Percentiles rank a stretch among this genome's conserved stretches.
phyloP scores from a whole-genome alignment of 495 filamentous ascomycete genomes.

The Haplographium delicatum region DNA sequence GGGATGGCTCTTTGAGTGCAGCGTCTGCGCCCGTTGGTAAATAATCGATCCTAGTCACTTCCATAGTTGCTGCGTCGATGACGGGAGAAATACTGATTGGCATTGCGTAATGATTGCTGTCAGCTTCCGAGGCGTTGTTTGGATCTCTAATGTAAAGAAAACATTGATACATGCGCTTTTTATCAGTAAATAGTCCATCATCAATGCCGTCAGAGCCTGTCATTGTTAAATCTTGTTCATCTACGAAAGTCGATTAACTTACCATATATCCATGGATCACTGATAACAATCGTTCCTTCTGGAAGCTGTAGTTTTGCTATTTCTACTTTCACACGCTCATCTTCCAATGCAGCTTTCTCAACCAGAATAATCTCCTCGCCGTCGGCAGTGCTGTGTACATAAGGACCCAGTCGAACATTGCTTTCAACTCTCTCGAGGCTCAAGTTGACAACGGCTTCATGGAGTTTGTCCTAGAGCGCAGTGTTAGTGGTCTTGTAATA shows the following conservation, averaged over 20 bases:
- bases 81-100: conserved; percentile 77
- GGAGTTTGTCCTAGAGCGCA: conserved; percentile 52
- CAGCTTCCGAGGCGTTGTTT: conserved; percentile 45
- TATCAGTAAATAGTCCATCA: conserved; percentile 47
- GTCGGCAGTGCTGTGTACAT: conserved; percentile 53
- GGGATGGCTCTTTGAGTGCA: conserved; percentile 45
- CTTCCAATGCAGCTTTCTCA: conserved; percentile 51
- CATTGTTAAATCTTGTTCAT: not conserved
- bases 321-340: conserved; percentile 54
- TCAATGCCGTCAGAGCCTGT: conserved; percentile 55
- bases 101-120: conserved; percentile 75
- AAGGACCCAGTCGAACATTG: conserved; percentile 52
- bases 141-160: conserved; percentile 63
- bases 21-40: conserved; percentile 59
- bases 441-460: conserved; percentile 60
- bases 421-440: conserved; percentile 46
- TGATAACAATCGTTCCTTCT: conserved; percentile 51
- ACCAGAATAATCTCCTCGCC: conserved; percentile 54
- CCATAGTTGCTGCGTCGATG: conserved; percentile 56
- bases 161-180: conserved; percentile 57
- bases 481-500: not conserved
- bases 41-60: conserved; percentile 57
- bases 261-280: conserved; percentile 73
- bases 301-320: conserved; percentile 61
- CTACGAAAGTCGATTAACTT: conserved; percentile 15